Percentiles rank a stretch among this genome's conserved stretches.
phyloP scores from a whole-genome alignment of 352 stramenopile species.

The Phytopythium delawarense region DNA sequence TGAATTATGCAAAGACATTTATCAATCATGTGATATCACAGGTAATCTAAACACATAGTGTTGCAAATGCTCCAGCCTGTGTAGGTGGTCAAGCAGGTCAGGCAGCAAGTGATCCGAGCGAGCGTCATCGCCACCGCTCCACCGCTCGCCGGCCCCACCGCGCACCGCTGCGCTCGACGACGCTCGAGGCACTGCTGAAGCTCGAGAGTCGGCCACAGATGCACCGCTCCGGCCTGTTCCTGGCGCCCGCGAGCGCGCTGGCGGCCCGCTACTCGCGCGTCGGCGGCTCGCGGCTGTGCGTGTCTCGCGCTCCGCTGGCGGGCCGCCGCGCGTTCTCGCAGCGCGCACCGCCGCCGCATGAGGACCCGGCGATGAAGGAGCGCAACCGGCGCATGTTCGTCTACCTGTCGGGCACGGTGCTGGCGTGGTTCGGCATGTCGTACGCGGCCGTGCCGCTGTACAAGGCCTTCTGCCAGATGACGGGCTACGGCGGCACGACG shows the following conservation, averaged over 20 bases:
- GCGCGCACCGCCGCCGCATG: constrained; percentile 32
- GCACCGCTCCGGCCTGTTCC: constrained; percentile 18
- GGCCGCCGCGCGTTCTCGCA: constrained; percentile 41
- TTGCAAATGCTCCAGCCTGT: no score
- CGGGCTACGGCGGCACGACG: constrained; percentile 95
- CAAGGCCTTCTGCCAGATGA: constrained; percentile 99
- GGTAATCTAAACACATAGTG: no score
- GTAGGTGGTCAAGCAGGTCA: not conserved
- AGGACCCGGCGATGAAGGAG: constrained; percentile 59
- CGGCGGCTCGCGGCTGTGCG: constrained; percentile 9
- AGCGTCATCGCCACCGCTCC: not conserved
- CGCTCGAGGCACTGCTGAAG: not conserved
- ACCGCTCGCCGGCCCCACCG: not conserved
- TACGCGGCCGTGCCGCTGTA: constrained; percentile 98
- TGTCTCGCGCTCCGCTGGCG: not conserved
- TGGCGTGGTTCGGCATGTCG: constrained; percentile 92
- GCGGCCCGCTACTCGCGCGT: constrained; percentile 6
- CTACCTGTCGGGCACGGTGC: constrained; percentile 91
- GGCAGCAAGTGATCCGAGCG: not conserved
- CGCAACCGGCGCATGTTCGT: constrained; percentile 90
- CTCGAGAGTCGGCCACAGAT: constrained; percentile 11
- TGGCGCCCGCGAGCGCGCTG: constrained; percentile 16
- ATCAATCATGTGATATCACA: no score
- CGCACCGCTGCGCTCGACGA: not conserved
- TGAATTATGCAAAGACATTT: no score